Evolutionary conservation across 1,139 yeast genomes (phyloP), one percentile per base, ranked within the genome.

Genomic region (Pichia sp.): DNA sequence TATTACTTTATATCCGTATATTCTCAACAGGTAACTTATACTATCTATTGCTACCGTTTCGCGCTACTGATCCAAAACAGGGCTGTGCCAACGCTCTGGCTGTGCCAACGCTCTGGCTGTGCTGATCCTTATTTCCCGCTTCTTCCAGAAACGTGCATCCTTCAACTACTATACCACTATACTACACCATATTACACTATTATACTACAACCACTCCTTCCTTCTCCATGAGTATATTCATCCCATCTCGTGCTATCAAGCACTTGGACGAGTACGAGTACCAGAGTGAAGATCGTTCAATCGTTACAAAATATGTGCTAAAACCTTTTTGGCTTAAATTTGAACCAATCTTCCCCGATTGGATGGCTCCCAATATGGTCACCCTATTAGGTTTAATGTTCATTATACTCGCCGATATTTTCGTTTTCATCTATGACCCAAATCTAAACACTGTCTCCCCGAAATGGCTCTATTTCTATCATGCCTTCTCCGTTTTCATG

Each of bases 361-460:
- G 81, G 72, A 76, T 86, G 83, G 96, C 96, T 3, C 95, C 95
- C 10, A 86, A 84, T 59, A 75, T 84, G 58, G 83, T 89, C 44
- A 89, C 97, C 1, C 66, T 89, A 31, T 64, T 75, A 15, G 97
- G 97, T 1, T 71, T 89, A 48, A 58, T 71, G 25, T 89, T 86
- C 59, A 75, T 89, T 35, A 54, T 84, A 18, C 56, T 72, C 39
- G 84, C 88, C 56, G 68, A 85, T 43, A 45, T 71, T 10, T 69
- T 83, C 5, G 85, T 82, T 30, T 72, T 86, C 50, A 79, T 76
- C 58, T 82, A 69, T 52, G 93, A 86, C 60, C 95, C 96, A 2
- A 67, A 71, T 44, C 70, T 84, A 45, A 66, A 75, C 40, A 57
- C 66, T 37, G 68, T 68, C 2, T 69, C 76, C 21, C 96, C 97